phyloP scores from a whole-genome alignment of 345 rosid genomes.

The Syzygium grande region DNA sequence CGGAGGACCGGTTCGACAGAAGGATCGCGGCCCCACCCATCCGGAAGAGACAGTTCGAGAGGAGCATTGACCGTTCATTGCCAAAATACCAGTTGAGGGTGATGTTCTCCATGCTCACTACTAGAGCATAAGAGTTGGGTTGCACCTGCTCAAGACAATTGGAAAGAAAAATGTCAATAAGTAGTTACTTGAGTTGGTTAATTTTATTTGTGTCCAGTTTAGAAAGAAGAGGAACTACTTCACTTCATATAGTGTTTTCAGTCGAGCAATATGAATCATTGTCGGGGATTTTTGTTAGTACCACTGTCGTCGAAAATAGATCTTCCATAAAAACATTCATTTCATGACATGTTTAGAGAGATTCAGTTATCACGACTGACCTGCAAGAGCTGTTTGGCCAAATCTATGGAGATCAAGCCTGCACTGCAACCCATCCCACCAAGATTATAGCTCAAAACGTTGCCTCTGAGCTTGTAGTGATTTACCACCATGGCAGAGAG shows the following conservation, averaged over 20 bases:
- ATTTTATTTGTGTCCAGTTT: background rate
- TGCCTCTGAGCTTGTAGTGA: constrained; percentile 65
- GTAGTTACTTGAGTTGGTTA: background rate
- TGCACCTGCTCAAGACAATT: constrained; percentile 35
- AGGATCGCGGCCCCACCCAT: constrained; percentile 96
- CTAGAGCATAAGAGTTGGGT: constrained; percentile 81
- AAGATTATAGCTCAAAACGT: constrained; percentile 51
- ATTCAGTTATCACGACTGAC: constrained; percentile 6
- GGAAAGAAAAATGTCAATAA: background rate
- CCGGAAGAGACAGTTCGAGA: constrained; percentile 88
- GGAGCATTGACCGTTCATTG: constrained; percentile 87
- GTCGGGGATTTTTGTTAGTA: background rate
- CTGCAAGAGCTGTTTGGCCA: constrained; percentile 60
- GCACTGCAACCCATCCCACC: constrained; percentile 82
- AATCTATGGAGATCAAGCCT: constrained; percentile 61
- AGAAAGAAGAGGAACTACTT: background rate
- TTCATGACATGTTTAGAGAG: background rate
- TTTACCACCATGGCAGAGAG: constrained; percentile 61
- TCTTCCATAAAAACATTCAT: background rate
- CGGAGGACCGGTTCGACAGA: constrained; percentile 62
- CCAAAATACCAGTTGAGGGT: constrained; percentile 88
- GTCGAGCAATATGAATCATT: background rate
- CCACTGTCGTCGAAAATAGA: background rate
- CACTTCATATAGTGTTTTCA: background rate
- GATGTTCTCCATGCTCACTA: constrained; percentile 91